A percentile compares a stretch with the other conserved stretches of the same genome.
phyloP scores from a whole-genome alignment of 345 rosid species.

The Euphorbia tirucalli region DNA sequence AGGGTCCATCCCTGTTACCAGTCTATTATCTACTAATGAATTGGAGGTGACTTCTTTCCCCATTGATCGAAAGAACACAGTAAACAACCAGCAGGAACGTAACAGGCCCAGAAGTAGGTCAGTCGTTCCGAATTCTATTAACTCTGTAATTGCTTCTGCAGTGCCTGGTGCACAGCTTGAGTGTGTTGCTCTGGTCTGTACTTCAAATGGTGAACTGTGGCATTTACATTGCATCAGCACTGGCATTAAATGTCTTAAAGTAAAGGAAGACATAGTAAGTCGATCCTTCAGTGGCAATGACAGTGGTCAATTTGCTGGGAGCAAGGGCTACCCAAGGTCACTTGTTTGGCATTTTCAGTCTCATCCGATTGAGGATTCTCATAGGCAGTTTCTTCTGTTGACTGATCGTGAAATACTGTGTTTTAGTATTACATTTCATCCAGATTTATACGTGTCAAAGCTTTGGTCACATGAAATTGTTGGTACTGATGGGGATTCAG shows the following conservation, averaged over 20 bases:
- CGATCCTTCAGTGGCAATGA: conserved; percentile 40
- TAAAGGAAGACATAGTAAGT: conserved; percentile 32
- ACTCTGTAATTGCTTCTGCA: conserved; percentile 66
- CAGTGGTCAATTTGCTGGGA: conserved; percentile 28
- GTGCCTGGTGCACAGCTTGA: conserved; percentile 32
- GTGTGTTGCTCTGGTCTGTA: conserved; percentile 66
- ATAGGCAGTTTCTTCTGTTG: conserved; percentile 57
- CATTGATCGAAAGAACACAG: conserved; percentile 31
- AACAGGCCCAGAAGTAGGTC: conserved; percentile 37
- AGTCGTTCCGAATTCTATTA: conserved; percentile 37
- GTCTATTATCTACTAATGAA: conserved; percentile 44
- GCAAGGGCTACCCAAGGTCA: conserved; percentile 80
- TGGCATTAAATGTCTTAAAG: conserved; percentile 39
- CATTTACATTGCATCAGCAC: conserved; percentile 59
- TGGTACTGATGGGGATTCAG: conserved; percentile 71
- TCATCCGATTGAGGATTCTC: conserved; percentile 36
- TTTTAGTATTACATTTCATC: conserved; percentile 40
- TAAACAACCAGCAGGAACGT: conserved; percentile 32
- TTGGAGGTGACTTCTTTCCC: conserved; percentile 41
- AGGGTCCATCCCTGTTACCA: conserved; percentile 41
- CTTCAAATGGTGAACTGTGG: conserved; percentile 76
- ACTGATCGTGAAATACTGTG: conserved; percentile 80
- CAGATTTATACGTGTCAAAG: conserved; percentile 47
- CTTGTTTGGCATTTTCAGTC: conserved; percentile 54
- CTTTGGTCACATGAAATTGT: conserved; percentile 83